Evolutionary conservation across 1,139 yeast species (phyloP), one percentile per base, ranked within the genome.

Genomic region (Neolecta irregularis): DNA sequence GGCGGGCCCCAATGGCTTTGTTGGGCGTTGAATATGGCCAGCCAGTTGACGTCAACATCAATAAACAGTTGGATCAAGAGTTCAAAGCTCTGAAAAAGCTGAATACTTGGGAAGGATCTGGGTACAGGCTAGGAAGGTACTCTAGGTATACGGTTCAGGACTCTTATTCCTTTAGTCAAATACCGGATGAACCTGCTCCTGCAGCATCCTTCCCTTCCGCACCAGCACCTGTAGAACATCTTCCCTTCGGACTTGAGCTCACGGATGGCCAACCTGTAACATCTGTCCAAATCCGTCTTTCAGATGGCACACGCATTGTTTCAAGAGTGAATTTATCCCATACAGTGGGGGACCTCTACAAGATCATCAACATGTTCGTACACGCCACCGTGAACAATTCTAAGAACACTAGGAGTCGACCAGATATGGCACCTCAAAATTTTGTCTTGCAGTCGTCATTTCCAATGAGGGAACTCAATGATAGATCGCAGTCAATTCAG

Each of bases 11-110:
- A n/a, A 60, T 85, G 46, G 67, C 77, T 21, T 59, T 88, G 36
- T 62, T 88, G 43, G 73, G 79, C 46, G 95, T 88, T 8, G 73
- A 74, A 48, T 73, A 73, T 50, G 93, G 93, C 31, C 96, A 88
- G 58, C 91, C 80, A 45, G 96, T 91, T n/a, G 94, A 85, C 53
- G 95, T 88, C 12, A 72, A 74, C 30, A 92, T 88, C n/a, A 65
- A 67, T 41, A 74, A 75, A 50, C 74, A 75, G 48, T 60, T 79
- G 33, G 93, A 81, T 40, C 93, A 85, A 53, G 81, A 79, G 36
- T 88, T 70, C 58, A 59, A 53, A 30, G 75, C 91, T 7, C 76
- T 74, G 58, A 64, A 68, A 39, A 58, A 67, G 51, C 50, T 60
- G 5, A 81, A 73, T 3, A 93, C 94, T 0, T 85, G 79, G 53